A percentile compares a stretch with the other conserved stretches of the same genome.
phyloP scores from a whole-genome alignment of 2,329 filamentous ascomycete species.

The Colletotrichum aenigma region DNA sequence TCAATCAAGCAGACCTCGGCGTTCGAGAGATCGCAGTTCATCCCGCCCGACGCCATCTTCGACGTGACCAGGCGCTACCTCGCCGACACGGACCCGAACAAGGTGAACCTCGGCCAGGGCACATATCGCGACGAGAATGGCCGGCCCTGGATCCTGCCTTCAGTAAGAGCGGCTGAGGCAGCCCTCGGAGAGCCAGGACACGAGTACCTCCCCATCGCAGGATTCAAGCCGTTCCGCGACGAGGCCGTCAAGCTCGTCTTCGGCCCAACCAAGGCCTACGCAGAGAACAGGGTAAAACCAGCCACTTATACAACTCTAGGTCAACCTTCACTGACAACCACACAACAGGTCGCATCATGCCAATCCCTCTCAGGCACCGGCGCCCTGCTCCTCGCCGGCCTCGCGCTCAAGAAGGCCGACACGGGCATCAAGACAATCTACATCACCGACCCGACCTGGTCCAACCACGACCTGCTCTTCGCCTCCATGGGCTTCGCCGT shows the following conservation, averaged over 20 bases:
- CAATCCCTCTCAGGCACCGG: constrained; percentile 47
- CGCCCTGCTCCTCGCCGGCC: constrained; percentile 38
- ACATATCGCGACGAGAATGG: constrained; percentile 42
- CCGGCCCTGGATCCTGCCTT: constrained; percentile 42
- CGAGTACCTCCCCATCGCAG: constrained; percentile 42
- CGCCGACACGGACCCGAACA: constrained; percentile 31
- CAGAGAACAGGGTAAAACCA: constrained; percentile 29
- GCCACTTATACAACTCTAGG: constrained; percentile 34
- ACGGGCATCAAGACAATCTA: constrained; percentile 32
- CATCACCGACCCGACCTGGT: constrained; percentile 45
- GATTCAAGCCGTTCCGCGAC: constrained; percentile 34
- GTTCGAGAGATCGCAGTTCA: constrained; percentile 27
- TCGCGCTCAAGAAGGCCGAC: constrained; percentile 31
- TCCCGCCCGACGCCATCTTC: constrained; percentile 36
- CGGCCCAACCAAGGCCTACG: constrained; percentile 25
- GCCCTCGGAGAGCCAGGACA: constrained; percentile 28
- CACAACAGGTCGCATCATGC: constrained; percentile 33
- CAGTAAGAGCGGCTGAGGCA: constrained; percentile 31
- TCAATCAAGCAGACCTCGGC: constrained; percentile 6
- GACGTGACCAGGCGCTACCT: constrained; percentile 36
- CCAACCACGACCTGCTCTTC: constrained; percentile 43
- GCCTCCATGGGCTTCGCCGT: constrained; percentile 35
- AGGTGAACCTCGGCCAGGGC: constrained; percentile 43
- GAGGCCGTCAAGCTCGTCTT: constrained; percentile 35
- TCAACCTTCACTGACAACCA: background rate